Percentiles rank a stretch among this genome's conserved stretches.
Conservation (phyloP, 2,329 filamentous ascomycete genomes). For the Macroventuria anomochaeta region DNA sequence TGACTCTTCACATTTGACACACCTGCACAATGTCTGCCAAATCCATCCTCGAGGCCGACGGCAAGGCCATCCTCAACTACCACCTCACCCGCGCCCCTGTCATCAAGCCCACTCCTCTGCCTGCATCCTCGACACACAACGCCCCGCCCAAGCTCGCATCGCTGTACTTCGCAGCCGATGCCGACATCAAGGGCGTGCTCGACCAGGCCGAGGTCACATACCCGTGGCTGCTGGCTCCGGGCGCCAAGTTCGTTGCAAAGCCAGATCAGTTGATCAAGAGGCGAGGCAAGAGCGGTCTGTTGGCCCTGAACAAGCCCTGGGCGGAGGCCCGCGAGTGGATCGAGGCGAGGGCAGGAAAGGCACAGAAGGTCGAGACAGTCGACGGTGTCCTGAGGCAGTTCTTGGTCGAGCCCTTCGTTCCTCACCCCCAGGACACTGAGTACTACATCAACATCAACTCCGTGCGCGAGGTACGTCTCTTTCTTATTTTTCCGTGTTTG, state of each 20-base stretch:
- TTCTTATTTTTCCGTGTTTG: conserved; percentile 21
- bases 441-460: conserved; percentile 99
- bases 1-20: conserved; percentile 20
- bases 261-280: conserved; percentile 99
- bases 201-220: conserved; percentile 96
- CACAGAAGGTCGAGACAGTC: conserved; percentile 90
- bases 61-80: conserved; percentile 99
- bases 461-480: conserved; percentile 88
- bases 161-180: conserved; percentile 90
- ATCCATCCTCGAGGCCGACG: conserved; percentile 97
- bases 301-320: conserved; percentile 98
- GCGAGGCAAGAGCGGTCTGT: conserved; percentile 96
- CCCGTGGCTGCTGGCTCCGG: conserved; percentile 87
- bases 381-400: conserved; percentile 91
- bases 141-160: conserved; percentile 87
- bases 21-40: conserved; percentile 82
- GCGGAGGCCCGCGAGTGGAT: conserved; percentile 92
- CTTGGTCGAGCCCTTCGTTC: conserved; percentile 97
- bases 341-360: conserved; percentile 87
- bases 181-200: conserved; percentile 80
- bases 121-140: conserved; percentile 85
- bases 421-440: conserved; percentile 92
- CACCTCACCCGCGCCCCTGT: conserved; percentile 96
- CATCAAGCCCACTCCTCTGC: conserved; percentile 97
- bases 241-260: conserved; percentile 96